These are phyloP conservation scores for Aspergillus versicolor DNA, from an alignment of 2,329 filamentous ascomycete genomes.

Conservation along the genomic window DNA sequence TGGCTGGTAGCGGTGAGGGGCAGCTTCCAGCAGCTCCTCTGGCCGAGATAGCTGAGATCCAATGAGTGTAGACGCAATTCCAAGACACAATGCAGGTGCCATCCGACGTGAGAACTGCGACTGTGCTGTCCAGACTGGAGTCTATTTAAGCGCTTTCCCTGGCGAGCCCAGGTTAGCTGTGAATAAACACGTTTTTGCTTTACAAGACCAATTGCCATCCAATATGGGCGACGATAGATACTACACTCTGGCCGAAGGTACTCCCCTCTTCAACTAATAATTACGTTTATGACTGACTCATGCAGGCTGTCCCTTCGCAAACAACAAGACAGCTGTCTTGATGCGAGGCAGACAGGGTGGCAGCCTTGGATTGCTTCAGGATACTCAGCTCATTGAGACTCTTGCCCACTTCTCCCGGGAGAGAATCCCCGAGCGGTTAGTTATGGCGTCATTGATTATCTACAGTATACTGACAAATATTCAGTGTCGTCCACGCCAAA, in stretches of 20 bases:
- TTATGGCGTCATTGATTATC: not conserved
- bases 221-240: constrained; percentile 15
- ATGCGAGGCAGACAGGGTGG: constrained; percentile 18
- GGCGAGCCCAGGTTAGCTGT: not conserved
- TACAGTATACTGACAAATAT: not conserved
- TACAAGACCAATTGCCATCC: not conserved
- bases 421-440: constrained; percentile 58
- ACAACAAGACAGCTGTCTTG: not conserved
- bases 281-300: not conserved
- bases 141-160: not conserved
- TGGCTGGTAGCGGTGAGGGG: not conserved
- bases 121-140: not conserved
- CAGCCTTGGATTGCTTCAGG: constrained; percentile 51
- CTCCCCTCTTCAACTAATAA: not conserved
- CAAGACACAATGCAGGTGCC: not conserved
- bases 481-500: constrained; percentile 59
- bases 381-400: constrained; percentile 63
- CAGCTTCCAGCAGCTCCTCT: too few species aligned
- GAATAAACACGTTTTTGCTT: not conserved
- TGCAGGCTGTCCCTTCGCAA: not conserved
- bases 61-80: not conserved
- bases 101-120: not conserved
- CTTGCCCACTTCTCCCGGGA: constrained; percentile 63
- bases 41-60: not conserved
- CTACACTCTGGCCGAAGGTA: constrained; percentile 31